Evolutionary conservation across 1,139 yeast species (phyloP).

Genomic region (Taphrina pruni): DNA sequence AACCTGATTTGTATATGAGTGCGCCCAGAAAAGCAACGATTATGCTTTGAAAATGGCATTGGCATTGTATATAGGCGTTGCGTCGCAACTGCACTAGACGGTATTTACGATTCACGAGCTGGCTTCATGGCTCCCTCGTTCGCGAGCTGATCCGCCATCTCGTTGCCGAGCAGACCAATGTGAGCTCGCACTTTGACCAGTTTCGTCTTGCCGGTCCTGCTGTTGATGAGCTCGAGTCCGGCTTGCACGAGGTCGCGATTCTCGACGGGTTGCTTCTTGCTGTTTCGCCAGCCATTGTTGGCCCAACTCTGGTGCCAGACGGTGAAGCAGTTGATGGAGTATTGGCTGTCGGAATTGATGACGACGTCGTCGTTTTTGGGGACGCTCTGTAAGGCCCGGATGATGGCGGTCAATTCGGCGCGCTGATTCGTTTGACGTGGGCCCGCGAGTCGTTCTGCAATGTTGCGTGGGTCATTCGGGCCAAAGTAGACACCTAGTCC

Average conservation of each 20-base stretch:
- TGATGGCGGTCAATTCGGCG: conserved; percentile 76
- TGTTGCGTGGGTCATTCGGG: conserved; percentile 60
- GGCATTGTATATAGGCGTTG: no score
- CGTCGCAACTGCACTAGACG: neutral
- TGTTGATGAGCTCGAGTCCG: conserved; percentile 52
- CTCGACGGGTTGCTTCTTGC: conserved; percentile 57
- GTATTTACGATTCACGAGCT: neutral
- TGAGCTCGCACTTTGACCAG: conserved; percentile 77
- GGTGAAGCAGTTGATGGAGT: conserved; percentile 58
- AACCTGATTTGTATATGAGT: no score
- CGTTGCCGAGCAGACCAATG: conserved; percentile 71
- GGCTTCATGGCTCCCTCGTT: conserved; percentile 32
- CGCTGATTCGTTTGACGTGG: conserved; percentile 74
- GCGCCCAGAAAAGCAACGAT: no score
- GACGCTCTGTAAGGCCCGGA: conserved; percentile 60
- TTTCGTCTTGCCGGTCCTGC: conserved; percentile 50
- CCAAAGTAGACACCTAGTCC: conserved; percentile 83
- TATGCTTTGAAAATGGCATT: no score
- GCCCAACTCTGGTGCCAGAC: conserved; percentile 64
- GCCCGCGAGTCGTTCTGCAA: conserved; percentile 58
- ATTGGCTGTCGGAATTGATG: conserved; percentile 65
- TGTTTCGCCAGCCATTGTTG: conserved; percentile 60
- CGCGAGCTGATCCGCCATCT: conserved; percentile 77
- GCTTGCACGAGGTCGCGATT: conserved; percentile 60
- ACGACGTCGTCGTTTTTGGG: conserved; percentile 47